phyloP scores from a whole-genome alignment of 768 basidiomycete genomes.

The Kondoa malvinella region DNA sequence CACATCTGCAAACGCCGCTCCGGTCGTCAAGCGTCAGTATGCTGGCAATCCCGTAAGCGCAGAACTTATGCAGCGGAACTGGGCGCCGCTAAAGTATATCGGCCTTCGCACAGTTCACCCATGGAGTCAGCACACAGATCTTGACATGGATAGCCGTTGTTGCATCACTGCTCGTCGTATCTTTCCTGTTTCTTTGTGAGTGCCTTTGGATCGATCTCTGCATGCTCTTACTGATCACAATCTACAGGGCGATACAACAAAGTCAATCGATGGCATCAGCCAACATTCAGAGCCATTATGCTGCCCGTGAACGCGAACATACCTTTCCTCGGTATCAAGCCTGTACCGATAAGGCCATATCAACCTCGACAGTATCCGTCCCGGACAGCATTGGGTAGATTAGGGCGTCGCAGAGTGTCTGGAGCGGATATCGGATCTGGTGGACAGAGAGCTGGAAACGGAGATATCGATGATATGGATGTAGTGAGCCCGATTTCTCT shows the following conservation, averaged over 20 bases:
- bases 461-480: conserved; percentile 6
- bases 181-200: neutral
- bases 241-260: neutral
- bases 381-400: neutral
- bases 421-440: neutral
- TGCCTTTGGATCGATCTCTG: no score
- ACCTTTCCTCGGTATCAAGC: neutral
- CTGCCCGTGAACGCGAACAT: neutral
- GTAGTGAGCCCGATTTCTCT: no score
- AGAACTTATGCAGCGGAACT: no score
- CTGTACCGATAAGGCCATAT: neutral
- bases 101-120: neutral
- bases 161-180: neutral
- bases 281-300: neutral
- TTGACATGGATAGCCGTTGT: neutral
- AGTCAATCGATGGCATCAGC: neutral
- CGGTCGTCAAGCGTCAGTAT: neutral
- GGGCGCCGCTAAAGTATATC: no score
- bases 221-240: no score
- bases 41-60: neutral
- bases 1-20: neutral
- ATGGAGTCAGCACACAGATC: neutral
- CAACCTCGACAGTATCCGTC: neutral
- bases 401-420: neutral
- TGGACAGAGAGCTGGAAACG: neutral